Percentiles rank a stretch among this genome's conserved stretches.
These are phyloP conservation scores for Sophora flavescens DNA, from an alignment of 306 rosid genomes.

Conservation along the genomic window DNA sequence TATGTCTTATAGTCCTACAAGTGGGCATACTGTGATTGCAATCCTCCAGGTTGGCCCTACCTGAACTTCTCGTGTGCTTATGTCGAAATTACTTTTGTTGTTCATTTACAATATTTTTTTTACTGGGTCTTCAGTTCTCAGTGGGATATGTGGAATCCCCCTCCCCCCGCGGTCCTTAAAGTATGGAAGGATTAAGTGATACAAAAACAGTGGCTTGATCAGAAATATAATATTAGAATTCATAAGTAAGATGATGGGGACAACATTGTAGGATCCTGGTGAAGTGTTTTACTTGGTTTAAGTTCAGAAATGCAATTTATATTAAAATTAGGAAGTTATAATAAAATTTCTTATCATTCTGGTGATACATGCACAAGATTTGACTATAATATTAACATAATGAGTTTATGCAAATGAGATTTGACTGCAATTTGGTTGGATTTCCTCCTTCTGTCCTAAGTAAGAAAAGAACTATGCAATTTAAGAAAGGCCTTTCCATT, in stretches of 20 bases:
- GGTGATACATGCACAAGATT: not conserved
- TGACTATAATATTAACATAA: not conserved
- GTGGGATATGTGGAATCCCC: not conserved
- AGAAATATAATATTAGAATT: not conserved
- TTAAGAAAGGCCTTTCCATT: not conserved
- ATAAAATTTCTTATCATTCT: not conserved
- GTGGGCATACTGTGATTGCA: conserved; percentile 89
- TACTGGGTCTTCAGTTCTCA: not conserved
- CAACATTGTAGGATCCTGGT: not conserved
- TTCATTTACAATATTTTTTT: not conserved
- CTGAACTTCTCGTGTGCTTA: conserved; percentile 31
- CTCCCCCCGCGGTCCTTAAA: not conserved
- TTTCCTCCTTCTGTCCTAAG: not conserved
- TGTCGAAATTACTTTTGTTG: not conserved
- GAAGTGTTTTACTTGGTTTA: conserved; percentile 3
- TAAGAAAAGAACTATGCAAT: not conserved
- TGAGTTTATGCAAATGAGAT: conserved; percentile 10
- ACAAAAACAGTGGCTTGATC: not conserved
- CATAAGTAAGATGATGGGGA: not conserved
- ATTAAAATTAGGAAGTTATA: not conserved
- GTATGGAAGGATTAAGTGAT: conserved; percentile 12
- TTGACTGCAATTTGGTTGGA: not conserved
- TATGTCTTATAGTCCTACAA: conserved; percentile 90
- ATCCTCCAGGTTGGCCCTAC: conserved; percentile 75
- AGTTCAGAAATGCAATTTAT: not conserved